phyloP scores from a whole-genome alignment of 2,329 filamentous ascomycete genomes.

The Immersiporthe knoxdaviesiana region DNA sequence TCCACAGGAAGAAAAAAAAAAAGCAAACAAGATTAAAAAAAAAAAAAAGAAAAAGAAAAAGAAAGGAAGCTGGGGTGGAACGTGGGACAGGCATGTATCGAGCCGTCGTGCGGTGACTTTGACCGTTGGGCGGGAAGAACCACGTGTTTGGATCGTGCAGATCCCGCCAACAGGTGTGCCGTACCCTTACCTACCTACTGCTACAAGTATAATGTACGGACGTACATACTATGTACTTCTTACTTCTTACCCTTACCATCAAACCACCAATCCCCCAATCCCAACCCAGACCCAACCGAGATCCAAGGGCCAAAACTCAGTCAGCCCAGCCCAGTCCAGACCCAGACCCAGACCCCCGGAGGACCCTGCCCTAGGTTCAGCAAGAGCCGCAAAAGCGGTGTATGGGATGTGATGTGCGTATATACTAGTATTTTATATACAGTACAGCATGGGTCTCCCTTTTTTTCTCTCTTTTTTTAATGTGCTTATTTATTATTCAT shows the following conservation, averaged over 20 bases:
- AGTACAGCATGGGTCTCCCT: background rate
- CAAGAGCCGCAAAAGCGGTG: constrained; percentile 22
- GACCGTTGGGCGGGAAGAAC: constrained; percentile 15
- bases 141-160: constrained; percentile 21
- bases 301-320: too few species aligned
- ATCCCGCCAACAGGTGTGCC: constrained; percentile 12
- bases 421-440: background rate
- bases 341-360: background rate
- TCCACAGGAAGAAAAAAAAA: background rate
- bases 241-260: background rate
- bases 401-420: background rate
- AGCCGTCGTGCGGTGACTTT: background rate
- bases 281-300: background rate
- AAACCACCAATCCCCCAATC: background rate
- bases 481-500: background rate
- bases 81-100: constrained; percentile 11
- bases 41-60: background rate
- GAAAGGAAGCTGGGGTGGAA: background rate
- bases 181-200: background rate
- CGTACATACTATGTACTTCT: background rate
- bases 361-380: background rate
- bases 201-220: too few species aligned
- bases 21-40: background rate
- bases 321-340: background rate
- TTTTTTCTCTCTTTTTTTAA: background rate